Evolutionary conservation across 2,329 filamentous ascomycete genomes (phyloP).

Genomic region (Phaeophleospora eucalypticola): DNA sequence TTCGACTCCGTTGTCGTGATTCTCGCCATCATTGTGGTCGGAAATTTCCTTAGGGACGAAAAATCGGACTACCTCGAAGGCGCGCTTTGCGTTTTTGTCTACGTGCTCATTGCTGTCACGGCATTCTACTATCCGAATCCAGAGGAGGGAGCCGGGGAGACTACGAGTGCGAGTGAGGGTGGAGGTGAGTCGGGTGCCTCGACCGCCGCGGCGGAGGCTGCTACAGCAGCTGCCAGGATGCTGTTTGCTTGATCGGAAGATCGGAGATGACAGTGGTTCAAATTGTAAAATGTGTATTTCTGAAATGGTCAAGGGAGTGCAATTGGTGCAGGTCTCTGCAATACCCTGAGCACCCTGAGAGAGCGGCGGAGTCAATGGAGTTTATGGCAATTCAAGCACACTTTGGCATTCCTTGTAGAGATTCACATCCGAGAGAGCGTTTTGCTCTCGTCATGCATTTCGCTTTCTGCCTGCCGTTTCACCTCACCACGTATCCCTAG

Average conservation of each 20-base stretch:
- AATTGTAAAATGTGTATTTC: too few species aligned
- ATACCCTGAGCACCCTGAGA: neutral
- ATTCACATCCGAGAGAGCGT: neutral
- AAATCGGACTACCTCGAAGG: slow-evolving; percentile 92
- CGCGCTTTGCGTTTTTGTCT: slow-evolving; percentile 68
- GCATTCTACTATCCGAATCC: slow-evolving; percentile 61
- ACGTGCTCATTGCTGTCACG: slow-evolving; percentile 59
- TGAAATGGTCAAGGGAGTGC: too few species aligned
- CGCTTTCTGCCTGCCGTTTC: neutral
- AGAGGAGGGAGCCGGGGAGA: neutral
- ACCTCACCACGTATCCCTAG: neutral
- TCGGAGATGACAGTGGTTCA: neutral
- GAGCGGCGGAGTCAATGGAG: neutral
- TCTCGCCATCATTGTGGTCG: slow-evolving; percentile 63
- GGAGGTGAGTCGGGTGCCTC: neutral
- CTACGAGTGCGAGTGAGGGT: slow-evolving; percentile 10
- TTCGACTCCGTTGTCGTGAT: slow-evolving; percentile 82
- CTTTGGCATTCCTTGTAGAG: neutral
- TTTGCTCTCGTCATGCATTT: too few species aligned
- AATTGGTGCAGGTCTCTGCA: too few species aligned
- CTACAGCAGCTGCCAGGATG: neutral
- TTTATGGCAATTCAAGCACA: neutral
- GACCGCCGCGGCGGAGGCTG: neutral
- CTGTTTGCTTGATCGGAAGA: neutral
- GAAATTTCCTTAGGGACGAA: slow-evolving; percentile 80